Evolutionary conservation across 768 basidiomycete species (phyloP), one percentile per base, ranked within the genome.

Genomic region (Serendipita sp.): DNA sequence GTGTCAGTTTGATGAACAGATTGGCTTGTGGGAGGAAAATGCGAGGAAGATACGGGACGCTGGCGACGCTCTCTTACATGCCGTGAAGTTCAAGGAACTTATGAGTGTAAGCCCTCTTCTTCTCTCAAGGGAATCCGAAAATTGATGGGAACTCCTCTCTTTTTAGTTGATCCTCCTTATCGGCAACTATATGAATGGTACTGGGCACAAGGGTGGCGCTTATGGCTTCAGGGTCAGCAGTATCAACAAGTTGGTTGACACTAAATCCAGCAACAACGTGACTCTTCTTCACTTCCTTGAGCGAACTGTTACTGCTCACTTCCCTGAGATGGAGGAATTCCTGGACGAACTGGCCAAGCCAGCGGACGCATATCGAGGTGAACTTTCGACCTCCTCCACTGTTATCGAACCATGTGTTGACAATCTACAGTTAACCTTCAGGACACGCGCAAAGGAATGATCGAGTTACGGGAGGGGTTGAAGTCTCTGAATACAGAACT

Each of bases 171-270:
- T 98, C 66, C 83, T 99, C 14, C 79, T 94, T 67, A 82, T 99
- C 67, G 95, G 95, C 44, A 99, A 99, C 72, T 99, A 92, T 72
- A 93, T 98, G 86, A 99, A 99, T 70, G 91, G 93, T 3, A 87
- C 91, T 61, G 92, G 94, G 61, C 81, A 91, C 68, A 96, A 95
- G 72, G 95, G 95, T 62, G 94, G 94, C 33, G 96, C 96, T 0
- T 95, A 90, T 68, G 95, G 95, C 64, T 99, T 99, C 81, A 84
- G 88, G 69, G 83, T 98, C 61, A 92, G 90, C 74, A 95, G 93
- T 72, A 94, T 99, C 73, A 98, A 99, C 76, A 93, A 93, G 92
- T 79, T 99, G 61, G 95, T 96, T 42, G 96, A 99, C 70, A 99
- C 95, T 3, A 99, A 99, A 74, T 95, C 93, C 3, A 82, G 90